Evolutionary conservation across 1,284 basidiomycete species (phyloP).

Genomic region (Pseudozyma sp.): DNA sequence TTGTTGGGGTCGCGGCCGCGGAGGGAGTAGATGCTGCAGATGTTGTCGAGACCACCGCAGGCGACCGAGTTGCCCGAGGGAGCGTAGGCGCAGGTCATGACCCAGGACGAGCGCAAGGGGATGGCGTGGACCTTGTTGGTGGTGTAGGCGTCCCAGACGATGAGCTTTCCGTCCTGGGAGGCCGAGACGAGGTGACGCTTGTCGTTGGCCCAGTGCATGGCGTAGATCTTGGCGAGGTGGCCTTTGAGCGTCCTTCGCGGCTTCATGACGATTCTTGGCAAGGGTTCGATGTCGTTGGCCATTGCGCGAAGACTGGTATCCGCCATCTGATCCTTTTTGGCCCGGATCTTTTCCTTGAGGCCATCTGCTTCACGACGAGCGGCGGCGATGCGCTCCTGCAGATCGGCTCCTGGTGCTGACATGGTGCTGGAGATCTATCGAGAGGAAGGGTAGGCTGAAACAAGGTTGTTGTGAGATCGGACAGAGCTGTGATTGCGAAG

Average conservation of each 20-base stretch:
- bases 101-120: slow-evolving; percentile 95
- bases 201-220: slow-evolving; percentile 99
- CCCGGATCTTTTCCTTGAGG: slow-evolving; percentile 95
- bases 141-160: slow-evolving; percentile 99
- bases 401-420: slow-evolving; percentile 58
- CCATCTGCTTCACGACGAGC: slow-evolving; percentile 95
- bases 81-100: slow-evolving; percentile 99
- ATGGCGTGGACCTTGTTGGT: slow-evolving; percentile 99
- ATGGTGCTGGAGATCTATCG: slow-evolving; percentile 19
- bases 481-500: neutral
- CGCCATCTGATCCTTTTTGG: slow-evolving; percentile 91
- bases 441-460: neutral
- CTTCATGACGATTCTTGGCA: slow-evolving; percentile 95
- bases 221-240: slow-evolving; percentile 98
- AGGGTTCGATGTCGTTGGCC: slow-evolving; percentile 93
- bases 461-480: too few species aligned
- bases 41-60: slow-evolving; percentile 98
- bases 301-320: slow-evolving; percentile 95
- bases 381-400: slow-evolving; percentile 80
- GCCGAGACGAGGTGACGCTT: slow-evolving; percentile 96
- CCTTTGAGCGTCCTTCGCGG: slow-evolving; percentile 93
- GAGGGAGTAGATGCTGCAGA: slow-evolving; percentile 96
- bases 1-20: slow-evolving; percentile 71
- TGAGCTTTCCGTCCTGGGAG: slow-evolving; percentile 98
- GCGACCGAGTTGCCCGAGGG: slow-evolving; percentile 97